A percentile compares a stretch with the other conserved stretches of the same genome.
These are phyloP conservation scores for Chalaropsis thielavioides DNA, from an alignment of 2,329 filamentous ascomycete species.

Conservation along the genomic window DNA sequence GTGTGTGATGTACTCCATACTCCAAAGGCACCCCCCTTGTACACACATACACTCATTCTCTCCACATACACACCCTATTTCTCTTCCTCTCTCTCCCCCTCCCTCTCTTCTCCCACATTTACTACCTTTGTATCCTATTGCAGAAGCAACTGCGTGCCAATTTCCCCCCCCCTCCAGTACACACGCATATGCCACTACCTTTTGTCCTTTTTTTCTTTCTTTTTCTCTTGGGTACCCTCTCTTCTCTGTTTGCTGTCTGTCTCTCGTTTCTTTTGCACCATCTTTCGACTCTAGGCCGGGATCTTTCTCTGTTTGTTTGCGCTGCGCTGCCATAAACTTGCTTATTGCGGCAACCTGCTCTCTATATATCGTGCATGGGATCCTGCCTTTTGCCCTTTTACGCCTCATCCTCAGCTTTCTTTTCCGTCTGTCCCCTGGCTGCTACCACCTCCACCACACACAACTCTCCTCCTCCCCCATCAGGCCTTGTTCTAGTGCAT, in stretches of 20 bases:
- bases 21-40: not conserved
- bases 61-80: not conserved
- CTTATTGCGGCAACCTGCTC: not conserved
- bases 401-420: not conserved
- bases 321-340: not conserved
- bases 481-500: conserved; percentile 6
- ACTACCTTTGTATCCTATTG: not conserved
- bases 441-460: not conserved
- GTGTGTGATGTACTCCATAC: not conserved
- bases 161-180: conserved; percentile 19
- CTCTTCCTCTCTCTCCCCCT: not conserved
- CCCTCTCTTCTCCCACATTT: not conserved
- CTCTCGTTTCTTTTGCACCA: not conserved
- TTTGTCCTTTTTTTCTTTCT: not conserved
- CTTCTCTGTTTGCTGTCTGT: not conserved
- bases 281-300: not conserved
- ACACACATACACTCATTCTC: too few relatives aligned
- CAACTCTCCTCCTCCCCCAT: not conserved
- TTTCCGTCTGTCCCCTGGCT: conserved; percentile 3
- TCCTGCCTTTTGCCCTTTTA: conserved; percentile 1
- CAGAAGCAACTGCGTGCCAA: not conserved
- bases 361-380: conserved; percentile 12
- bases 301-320: not conserved
- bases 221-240: not conserved
- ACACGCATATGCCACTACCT: not conserved